Percentiles rank a stretch among this genome's conserved stretches.
phyloP scores from a whole-genome alignment of 768 basidiomycete genomes.

The Boletus rubroflammeus region DNA sequence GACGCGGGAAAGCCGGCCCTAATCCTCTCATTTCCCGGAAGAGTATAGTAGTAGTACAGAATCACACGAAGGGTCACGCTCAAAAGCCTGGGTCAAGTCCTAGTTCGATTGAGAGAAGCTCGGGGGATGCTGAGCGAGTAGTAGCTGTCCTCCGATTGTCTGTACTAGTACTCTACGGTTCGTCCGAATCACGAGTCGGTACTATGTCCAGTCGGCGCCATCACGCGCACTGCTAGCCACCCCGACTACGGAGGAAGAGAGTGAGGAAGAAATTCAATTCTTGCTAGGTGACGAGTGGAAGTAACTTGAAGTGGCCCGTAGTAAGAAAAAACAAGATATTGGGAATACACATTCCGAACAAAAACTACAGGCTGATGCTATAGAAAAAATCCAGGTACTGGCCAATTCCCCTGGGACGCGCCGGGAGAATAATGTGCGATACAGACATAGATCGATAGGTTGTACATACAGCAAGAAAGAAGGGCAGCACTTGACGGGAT shows the following conservation, averaged over 20 bases:
- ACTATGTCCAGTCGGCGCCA: not conserved
- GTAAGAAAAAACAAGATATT: not conserved
- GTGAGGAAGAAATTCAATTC: not conserved
- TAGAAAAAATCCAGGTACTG: constrained; percentile 6
- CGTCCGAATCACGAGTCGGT: too few species aligned
- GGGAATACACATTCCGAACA: constrained; percentile 1
- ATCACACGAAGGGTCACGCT: too few species aligned
- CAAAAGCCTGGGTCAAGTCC: too few species aligned
- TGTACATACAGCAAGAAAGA: constrained; percentile 5
- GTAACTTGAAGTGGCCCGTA: not conserved
- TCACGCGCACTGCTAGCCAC: too few species aligned
- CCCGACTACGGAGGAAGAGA: too few species aligned
- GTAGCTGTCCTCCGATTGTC: not conserved
- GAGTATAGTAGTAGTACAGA: too few species aligned
- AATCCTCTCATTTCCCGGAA: constrained; percentile 3
- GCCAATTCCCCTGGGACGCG: not conserved
- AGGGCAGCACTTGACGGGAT: constrained; percentile 1
- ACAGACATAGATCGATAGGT: constrained; percentile 5
- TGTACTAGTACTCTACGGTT: too few species aligned
- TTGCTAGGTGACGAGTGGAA: not conserved
- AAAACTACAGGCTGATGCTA: constrained; percentile 7
- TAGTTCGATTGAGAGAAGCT: too few species aligned
- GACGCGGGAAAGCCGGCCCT: constrained; percentile 37
- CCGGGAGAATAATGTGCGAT: constrained; percentile 3
- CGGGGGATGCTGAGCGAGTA: not conserved